Conservation (phyloP, 768 basidiomycete genomes). For the Hygrophoropsis aurantiaca region DNA sequence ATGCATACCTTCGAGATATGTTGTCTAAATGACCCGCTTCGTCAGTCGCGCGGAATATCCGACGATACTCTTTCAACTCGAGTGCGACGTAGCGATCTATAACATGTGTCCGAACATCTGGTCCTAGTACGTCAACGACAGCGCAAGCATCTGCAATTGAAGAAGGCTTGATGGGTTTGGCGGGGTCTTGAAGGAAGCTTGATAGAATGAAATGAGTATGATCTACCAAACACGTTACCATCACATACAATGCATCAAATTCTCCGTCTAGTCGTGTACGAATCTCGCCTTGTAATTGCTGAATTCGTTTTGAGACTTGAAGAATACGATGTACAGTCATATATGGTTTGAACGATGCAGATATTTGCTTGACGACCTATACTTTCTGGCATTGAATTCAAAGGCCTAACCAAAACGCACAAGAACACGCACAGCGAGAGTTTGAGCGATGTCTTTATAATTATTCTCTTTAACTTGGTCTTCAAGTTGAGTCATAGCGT, state of each 20-base stretch:
- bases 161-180: constrained; percentile 60
- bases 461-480: constrained; percentile 73
- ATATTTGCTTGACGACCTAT: constrained; percentile 87
- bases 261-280: constrained; percentile 81
- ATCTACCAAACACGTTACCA: neutral
- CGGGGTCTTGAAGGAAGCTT: constrained; percentile 80
- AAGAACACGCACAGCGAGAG: constrained; percentile 56
- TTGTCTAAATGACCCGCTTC: constrained; percentile 98
- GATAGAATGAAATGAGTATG: constrained; percentile 1
- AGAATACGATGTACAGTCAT: constrained; percentile 74
- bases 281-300: constrained; percentile 82
- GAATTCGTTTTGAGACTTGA: constrained; percentile 75
- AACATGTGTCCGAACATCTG: constrained; percentile 77
- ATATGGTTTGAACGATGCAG: constrained; percentile 76
- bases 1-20: constrained; percentile 87
- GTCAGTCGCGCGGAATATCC: constrained; percentile 90
- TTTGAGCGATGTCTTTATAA: constrained; percentile 83
- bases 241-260: constrained; percentile 87
- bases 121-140: constrained; percentile 87
- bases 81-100: constrained; percentile 87
- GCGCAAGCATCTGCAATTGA: constrained; percentile 80
- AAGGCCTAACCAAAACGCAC: neutral
- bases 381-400: constrained; percentile 1
- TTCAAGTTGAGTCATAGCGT: constrained; percentile 79
- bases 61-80: constrained; percentile 92